phyloP scores from a whole-genome alignment of 495 filamentous ascomycete genomes.

The Diplogelasinospora grovesii region DNA sequence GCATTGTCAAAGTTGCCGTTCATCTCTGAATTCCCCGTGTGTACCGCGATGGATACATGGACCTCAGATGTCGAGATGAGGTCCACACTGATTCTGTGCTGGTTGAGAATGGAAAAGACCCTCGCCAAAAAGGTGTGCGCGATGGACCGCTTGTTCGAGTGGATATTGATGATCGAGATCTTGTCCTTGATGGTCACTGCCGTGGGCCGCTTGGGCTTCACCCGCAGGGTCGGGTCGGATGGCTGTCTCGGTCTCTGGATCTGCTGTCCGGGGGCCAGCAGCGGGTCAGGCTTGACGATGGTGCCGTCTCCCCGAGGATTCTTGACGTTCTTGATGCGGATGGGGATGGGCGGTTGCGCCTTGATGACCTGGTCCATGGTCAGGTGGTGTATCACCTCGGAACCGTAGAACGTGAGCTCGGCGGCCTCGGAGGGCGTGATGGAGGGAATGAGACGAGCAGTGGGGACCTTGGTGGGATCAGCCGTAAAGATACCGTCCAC shows the following conservation, averaged over 20 bases:
- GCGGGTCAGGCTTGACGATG: constrained; percentile 61
- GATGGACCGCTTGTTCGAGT: constrained; percentile 73
- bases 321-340: constrained; percentile 98
- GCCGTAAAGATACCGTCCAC: constrained; percentile 89
- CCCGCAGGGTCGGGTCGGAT: constrained; percentile 36
- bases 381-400: constrained; percentile 93
- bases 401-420: constrained; percentile 88
- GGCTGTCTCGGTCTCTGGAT: constrained; percentile 35
- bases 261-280: constrained; percentile 38
- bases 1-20: constrained; percentile 60
- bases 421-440: constrained; percentile 87
- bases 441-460: constrained; percentile 63
- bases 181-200: constrained; percentile 94
- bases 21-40: constrained; percentile 63
- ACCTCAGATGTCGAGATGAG: constrained; percentile 91
- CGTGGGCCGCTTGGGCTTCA: constrained; percentile 55
- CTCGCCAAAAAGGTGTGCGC: constrained; percentile 85
- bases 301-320: constrained; percentile 85
- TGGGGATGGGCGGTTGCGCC: constrained; percentile 73
- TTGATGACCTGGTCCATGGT: constrained; percentile 98
- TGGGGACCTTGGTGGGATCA: constrained; percentile 82
- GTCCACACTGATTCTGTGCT: constrained; percentile 75
- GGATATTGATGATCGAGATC: constrained; percentile 89
- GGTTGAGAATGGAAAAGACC: constrained; percentile 81
- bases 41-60: constrained; percentile 91